Base-by-base conservation (phyloP, 306 rosid genomes). In the Lathyrus tuberosus region DNA sequence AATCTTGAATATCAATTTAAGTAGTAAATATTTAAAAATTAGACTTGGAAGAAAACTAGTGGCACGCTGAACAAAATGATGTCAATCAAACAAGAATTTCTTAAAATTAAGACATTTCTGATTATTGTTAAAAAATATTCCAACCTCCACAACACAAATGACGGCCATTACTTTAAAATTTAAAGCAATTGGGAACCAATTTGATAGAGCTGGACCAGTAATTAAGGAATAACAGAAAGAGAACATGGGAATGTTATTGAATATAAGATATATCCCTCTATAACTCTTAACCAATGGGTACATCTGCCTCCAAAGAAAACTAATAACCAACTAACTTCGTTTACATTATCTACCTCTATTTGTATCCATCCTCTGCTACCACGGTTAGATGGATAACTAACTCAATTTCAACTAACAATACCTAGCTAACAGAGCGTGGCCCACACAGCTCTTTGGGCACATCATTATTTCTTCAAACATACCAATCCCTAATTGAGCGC, bases 1-100 rank as follows among this genome's bases (percentile, higher is more conserved):
- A 67, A 91, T 84, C 99, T 91, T 68, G 58, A 76, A 80, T 47
- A 70, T 49, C 65, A 83, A 22, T 54, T 38, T 70, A 78, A 67
- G 44, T 33, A 85, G 51, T 44, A 76, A 72, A 81, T 67, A 18
- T 75, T 59, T 66, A 71, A 35, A 35, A 35, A 60, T 40, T 67
- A 68, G 65, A 49, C 78, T 38, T 16, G 54, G 11, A 54, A 72
- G 49, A 76, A 49, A 79, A 51, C 43, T 63, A 17, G 69, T 65
- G 54, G 24, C 14, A 59, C 41, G 54, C 70, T 64, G 42, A 56
- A 71, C 31, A 83, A 56, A 65, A 76, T 40, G 51, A 66, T 56
- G 59, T 63, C 53, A 52, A 69, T 66, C 56, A 73, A 64, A 49
- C 28, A 17, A 43, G 17, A 58, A 28, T 35, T 71, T 70, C 54